Percentiles rank a stretch among this genome's conserved stretches.
phyloP scores from a whole-genome alignment of 2,329 filamentous ascomycete genomes.

The Xylariaceae sp. region DNA sequence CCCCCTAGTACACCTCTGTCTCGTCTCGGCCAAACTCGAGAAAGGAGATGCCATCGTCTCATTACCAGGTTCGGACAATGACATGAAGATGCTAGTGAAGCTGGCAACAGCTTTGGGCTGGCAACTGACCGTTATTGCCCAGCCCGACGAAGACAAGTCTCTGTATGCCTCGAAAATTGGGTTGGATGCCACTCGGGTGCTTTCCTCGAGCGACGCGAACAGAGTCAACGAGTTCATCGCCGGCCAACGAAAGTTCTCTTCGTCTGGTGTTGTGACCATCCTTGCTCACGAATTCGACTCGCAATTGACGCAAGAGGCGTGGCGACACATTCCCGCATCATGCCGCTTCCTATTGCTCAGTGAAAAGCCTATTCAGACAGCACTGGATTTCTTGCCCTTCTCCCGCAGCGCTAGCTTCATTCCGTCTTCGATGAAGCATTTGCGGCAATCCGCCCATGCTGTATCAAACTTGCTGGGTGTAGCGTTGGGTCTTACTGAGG shows the following conservation, averaged over 20 bases:
- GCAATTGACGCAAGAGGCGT: constrained; percentile 6
- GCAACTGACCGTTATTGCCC: constrained; percentile 3
- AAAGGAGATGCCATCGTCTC: constrained; percentile 12
- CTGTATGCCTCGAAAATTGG: constrained; percentile 1
- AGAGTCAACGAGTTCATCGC: constrained; percentile 3
- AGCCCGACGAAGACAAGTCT: neutral
- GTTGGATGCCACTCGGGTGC: neutral
- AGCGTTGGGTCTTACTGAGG: constrained; percentile 2
- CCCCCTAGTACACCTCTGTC: constrained; percentile 10
- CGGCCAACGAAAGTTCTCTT: neutral
- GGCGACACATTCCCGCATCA: constrained; percentile 9
- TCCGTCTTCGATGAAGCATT: constrained; percentile 11
- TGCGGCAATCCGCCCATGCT: constrained; percentile 4
- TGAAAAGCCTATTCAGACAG: constrained; percentile 1
- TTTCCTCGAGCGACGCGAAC: neutral
- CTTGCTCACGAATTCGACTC: constrained; percentile 8
- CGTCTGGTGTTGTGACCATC: constrained; percentile 6
- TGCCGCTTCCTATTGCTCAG: constrained; percentile 11
- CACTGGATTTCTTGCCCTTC: constrained; percentile 10
- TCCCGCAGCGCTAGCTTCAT: constrained; percentile 13
- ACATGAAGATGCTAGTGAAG: constrained; percentile 2
- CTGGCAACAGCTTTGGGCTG: constrained; percentile 8
- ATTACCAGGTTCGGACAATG: constrained; percentile 6
- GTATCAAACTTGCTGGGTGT: constrained; percentile 6
- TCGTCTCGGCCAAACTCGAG: constrained; percentile 5